Conservation (phyloP, 225 moss, liverwort and hornwort genomes). For the Anthoceros angustus region DNA sequence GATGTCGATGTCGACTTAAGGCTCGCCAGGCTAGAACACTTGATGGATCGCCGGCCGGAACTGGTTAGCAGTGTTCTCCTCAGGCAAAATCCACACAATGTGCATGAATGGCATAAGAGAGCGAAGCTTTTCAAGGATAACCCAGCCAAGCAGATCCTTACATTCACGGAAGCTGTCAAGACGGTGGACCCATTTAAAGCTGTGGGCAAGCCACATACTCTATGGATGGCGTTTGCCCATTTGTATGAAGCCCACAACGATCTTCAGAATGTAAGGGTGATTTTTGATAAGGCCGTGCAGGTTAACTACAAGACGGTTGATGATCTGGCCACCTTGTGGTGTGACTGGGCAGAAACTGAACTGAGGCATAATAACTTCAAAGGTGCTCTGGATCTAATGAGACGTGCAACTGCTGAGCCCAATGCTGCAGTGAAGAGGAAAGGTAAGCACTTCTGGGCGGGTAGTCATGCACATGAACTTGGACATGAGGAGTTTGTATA, state of each 20-base stretch:
- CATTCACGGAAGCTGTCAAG: conserved; percentile 78
- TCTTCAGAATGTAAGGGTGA: conserved; percentile 66
- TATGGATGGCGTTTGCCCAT: conserved; percentile 91
- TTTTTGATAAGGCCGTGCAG: conserved; percentile 95
- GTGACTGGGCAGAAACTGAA: conserved; percentile 98
- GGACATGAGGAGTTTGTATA: background rate
- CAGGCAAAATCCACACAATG: conserved; percentile 93
- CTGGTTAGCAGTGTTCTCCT: conserved; percentile 84
- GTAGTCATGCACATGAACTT: background rate
- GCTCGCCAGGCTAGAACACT: conserved; percentile 73
- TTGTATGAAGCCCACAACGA: conserved; percentile 69
- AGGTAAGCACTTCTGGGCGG: conserved; percentile 20
- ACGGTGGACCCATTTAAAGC: conserved; percentile 81
- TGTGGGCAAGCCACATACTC: conserved; percentile 81
- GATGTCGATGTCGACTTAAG: too few species aligned
- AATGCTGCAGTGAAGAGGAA: conserved; percentile 57
- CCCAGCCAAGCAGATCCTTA: conserved; percentile 61
- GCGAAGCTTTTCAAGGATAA: conserved; percentile 74
- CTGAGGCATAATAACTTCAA: conserved; percentile 77
- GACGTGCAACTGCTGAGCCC: conserved; percentile 82
- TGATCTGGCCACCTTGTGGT: conserved; percentile 96
- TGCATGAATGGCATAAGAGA: conserved; percentile 98
- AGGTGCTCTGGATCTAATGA: conserved; percentile 73
- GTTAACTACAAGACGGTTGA: conserved; percentile 84
- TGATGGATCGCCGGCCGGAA: conserved; percentile 87